These are phyloP conservation scores for Trichoderma virens DNA, from an alignment of 495 filamentous ascomycete genomes.

Conservation along the genomic window DNA sequence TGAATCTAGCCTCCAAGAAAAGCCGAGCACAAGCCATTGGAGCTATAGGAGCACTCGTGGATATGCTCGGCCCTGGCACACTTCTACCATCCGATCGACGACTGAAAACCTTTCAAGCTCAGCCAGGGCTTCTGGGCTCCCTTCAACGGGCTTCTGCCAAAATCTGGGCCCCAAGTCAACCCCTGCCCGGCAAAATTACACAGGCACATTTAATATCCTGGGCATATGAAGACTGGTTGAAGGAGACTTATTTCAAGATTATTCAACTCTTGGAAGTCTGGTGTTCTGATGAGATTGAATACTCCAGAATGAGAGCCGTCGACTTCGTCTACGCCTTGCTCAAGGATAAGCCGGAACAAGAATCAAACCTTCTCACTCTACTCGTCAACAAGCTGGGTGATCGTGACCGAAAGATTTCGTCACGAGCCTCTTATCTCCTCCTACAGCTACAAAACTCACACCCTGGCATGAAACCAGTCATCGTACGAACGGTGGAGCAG, in stretches of 20 bases:
- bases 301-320: conserved; percentile 74
- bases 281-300: conserved; percentile 91
- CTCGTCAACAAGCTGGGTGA: conserved; percentile 96
- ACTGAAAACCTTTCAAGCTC: conserved; percentile 67
- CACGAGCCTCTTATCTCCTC: conserved; percentile 80
- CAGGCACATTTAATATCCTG: conserved; percentile 74
- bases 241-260: conserved; percentile 83
- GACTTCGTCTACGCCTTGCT: conserved; percentile 85
- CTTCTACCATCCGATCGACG: conserved; percentile 77
- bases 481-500: conserved; percentile 73
- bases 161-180: conserved; percentile 57
- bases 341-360: conserved; percentile 94
- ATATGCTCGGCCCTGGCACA: conserved; percentile 82
- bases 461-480: conserved; percentile 84
- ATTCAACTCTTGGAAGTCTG: conserved; percentile 82
- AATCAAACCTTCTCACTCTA: conserved; percentile 83
- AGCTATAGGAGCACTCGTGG: conserved; percentile 83
- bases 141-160: conserved; percentile 47
- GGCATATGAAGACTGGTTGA: conserved; percentile 93
- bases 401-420: conserved; percentile 86
- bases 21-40: conserved; percentile 91
- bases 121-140: conserved; percentile 64
- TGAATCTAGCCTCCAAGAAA: conserved; percentile 74
- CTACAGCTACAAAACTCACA: conserved; percentile 83
- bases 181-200: conserved; percentile 61